phyloP scores from a whole-genome alignment of 495 filamentous ascomycete species.

The Cudoniella acicularis region DNA sequence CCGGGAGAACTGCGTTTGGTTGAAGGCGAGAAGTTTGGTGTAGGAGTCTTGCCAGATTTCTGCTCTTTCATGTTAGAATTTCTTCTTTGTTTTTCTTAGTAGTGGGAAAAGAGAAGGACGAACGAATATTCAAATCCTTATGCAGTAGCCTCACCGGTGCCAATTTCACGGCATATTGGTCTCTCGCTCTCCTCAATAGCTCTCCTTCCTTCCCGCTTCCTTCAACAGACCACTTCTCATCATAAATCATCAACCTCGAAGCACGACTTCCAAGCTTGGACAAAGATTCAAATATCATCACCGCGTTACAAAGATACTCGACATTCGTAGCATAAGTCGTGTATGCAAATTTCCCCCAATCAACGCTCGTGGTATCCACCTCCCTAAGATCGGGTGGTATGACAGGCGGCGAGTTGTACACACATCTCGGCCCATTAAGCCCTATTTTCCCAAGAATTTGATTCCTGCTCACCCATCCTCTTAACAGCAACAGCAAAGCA shows the following conservation, averaged over 20 bases:
- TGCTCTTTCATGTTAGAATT: neutral
- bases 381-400: neutral
- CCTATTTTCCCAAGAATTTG: neutral
- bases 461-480: no score
- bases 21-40: constrained; percentile 70
- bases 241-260: constrained; percentile 63
- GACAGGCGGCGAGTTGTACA: constrained; percentile 1
- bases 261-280: constrained; percentile 58
- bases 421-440: constrained; percentile 8
- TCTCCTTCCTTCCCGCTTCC: constrained; percentile 29
- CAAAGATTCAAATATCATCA: constrained; percentile 71
- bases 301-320: constrained; percentile 68
- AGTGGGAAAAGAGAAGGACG: constrained; percentile 1
- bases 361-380: constrained; percentile 12
- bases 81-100: neutral
- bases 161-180: constrained; percentile 58
- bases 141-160: constrained; percentile 57
- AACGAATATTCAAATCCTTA: constrained; percentile 39
- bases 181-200: constrained; percentile 55
- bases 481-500: neutral
- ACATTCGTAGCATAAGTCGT: constrained; percentile 66
- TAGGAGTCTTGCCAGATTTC: constrained; percentile 55
- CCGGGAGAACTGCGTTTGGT: constrained; percentile 62
- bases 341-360: constrained; percentile 67
- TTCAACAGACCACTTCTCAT: constrained; percentile 33